A percentile compares a stretch with the other conserved stretches of the same genome.
These are phyloP conservation scores for Eutrema salsugineum DNA, from an alignment of 441 rosid species.

Conservation along the genomic window DNA sequence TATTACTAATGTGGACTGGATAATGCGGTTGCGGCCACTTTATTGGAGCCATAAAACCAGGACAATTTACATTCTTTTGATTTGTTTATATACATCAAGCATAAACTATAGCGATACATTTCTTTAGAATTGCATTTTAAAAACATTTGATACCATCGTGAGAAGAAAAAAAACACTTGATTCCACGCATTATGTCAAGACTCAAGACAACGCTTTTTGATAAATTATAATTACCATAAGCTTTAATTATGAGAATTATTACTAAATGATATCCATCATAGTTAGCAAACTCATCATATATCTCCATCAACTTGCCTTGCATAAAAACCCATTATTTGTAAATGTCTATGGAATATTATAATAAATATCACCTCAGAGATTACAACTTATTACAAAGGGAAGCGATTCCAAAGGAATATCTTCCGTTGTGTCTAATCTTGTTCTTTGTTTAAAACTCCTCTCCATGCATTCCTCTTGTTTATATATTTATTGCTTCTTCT, in stretches of 20 bases:
- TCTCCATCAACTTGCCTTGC: constrained; percentile 19
- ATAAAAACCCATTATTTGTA: not conserved
- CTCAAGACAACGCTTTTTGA: constrained; percentile 13
- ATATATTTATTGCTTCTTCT: constrained; percentile 13
- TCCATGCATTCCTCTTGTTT: constrained; percentile 19
- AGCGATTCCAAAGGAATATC: constrained; percentile 64
- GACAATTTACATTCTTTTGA: constrained; percentile 26
- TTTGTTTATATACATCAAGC: constrained; percentile 25
- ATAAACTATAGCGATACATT: constrained; percentile 15
- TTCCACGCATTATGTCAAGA: constrained; percentile 25
- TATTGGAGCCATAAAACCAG: constrained; percentile 27
- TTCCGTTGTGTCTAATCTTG: constrained; percentile 29
- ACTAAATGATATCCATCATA: constrained; percentile 19
- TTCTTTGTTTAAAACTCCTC: constrained; percentile 28
- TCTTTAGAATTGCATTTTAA: constrained; percentile 31
- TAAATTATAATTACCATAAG: constrained; percentile 2
- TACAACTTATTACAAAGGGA: constrained; percentile 35
- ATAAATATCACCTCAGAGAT: constrained; percentile 15
- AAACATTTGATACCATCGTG: constrained; percentile 17
- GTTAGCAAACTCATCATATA: constrained; percentile 19
- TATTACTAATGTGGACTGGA: constrained; percentile 14
- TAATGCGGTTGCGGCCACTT: constrained; percentile 35
- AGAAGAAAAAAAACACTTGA: constrained; percentile 15
- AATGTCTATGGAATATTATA: constrained; percentile 3
- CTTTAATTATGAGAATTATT: constrained; percentile 22